Evolutionary conservation across 2,329 filamentous ascomycete genomes (phyloP), one percentile per base, ranked within the genome.

Genomic region (Sclerotinia glacialis): DNA sequence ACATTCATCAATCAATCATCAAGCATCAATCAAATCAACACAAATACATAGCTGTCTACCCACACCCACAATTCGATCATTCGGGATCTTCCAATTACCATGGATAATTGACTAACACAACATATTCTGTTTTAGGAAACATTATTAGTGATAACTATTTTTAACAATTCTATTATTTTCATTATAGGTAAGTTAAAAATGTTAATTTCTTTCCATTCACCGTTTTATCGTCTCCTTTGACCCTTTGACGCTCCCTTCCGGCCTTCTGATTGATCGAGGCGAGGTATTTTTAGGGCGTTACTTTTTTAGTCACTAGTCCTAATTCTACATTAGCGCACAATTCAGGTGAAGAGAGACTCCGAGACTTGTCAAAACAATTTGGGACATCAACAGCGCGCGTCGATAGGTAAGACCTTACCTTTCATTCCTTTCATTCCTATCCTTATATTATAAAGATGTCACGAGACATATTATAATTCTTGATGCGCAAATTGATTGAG

Each of bases 391-490:
- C 61, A 60, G 64, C 71, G 66, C 71, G 69, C 71, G 70, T 70
- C 69, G 70, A 60, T 76, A 76, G 75, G 75, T 77, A 75, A 76
- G 75, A 76, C 72, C 69, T 68, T 69, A 69, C 67, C 62, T 62
- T 67, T 60, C 54, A 60, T 65, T 60, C 53, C 50, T 60, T 47
- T 50, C 47, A 59, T 40, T 42, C 46, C 50, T 60, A 65, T 65
- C 56, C 34, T 59, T 59, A 56, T 47, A 31, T 59, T 60, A 60
- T 64, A 58, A 69, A 69, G 54, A 65, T 60, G 55, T 65, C 63
- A 60, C 55, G 42, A 60, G 55, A 53, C 46, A 65, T 52, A 9
- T 55, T 64, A 31, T 64, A 55, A 50, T 42, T 55, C 37, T 50
- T 60, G 31, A 58, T 59, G 63, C 63, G 63, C 42, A 37, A 28